Evolutionary conservation across 2,329 filamentous ascomycete genomes (phyloP).

Genomic region (Epichloe sibirici): DNA sequence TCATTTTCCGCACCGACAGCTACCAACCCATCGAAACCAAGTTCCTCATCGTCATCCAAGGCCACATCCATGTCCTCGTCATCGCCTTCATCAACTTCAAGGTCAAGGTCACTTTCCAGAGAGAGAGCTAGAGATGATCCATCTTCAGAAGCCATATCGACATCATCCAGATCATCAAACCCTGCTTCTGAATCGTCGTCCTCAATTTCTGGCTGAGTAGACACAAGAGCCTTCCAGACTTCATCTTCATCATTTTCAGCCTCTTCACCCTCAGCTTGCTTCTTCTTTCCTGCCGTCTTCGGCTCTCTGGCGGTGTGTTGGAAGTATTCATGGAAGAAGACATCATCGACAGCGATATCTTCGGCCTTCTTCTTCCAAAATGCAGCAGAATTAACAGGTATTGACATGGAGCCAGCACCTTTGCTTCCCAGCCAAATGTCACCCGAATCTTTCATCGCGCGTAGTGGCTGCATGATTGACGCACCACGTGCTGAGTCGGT

Average conservation of each 20-base stretch:
- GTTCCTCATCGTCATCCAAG: constrained; percentile 29
- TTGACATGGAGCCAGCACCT: constrained; percentile 22
- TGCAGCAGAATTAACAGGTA: constrained; percentile 63
- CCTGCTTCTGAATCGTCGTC: constrained; percentile 39
- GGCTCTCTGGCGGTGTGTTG: constrained; percentile 53
- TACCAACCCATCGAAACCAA: constrained; percentile 30
- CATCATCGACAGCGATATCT: constrained; percentile 80
- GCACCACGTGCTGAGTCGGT: constrained; percentile 56
- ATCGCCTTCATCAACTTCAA: constrained; percentile 27
- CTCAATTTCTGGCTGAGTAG: constrained; percentile 57
- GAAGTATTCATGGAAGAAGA: constrained; percentile 99
- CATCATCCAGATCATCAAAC: constrained; percentile 36
- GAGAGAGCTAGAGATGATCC: constrained; percentile 24
- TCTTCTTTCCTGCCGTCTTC: constrained; percentile 40
- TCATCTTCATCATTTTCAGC: constrained; percentile 57
- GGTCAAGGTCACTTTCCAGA: constrained; percentile 33
- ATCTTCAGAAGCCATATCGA: constrained; percentile 36
- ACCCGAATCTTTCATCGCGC: constrained; percentile 37
- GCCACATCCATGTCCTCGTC: constrained; percentile 29
- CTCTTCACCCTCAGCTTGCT: constrained; percentile 33
- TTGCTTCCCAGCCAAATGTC: constrained; percentile 45
- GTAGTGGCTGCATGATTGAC: constrained; percentile 93
- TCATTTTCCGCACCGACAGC: constrained; percentile 22
- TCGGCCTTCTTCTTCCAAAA: constrained; percentile 91
- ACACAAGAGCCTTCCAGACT: constrained; percentile 84